A percentile compares a stretch with the other conserved stretches of the same genome.
phyloP scores from a whole-genome alignment of 106 monocot species.

The Apostasia shenzhenica region DNA sequence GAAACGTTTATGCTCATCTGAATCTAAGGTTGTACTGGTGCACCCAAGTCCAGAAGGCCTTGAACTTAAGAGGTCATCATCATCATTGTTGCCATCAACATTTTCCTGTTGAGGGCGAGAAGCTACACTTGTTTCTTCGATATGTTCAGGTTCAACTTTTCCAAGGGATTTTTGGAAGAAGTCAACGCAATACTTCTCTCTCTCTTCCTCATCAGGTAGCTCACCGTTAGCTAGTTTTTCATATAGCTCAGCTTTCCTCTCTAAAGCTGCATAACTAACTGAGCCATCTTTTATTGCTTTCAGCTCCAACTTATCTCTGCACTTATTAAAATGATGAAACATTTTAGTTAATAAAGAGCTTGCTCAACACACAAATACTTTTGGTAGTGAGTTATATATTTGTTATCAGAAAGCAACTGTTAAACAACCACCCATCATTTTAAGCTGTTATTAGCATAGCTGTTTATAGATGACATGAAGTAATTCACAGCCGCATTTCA shows the following conservation, averaged over 20 bases:
- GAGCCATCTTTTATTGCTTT: constrained; percentile 85
- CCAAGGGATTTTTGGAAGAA: constrained; percentile 68
- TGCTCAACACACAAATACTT: too few species aligned
- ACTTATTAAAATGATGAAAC: neutral
- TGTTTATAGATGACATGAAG: too few species aligned
- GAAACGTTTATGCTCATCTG: constrained; percentile 78
- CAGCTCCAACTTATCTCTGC: constrained; percentile 91
- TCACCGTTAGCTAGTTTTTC: constrained; percentile 86
- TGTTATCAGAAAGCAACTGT: too few species aligned
- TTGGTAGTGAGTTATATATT: neutral
- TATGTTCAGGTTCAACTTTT: constrained; percentile 23
- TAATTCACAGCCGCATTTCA: too few species aligned
- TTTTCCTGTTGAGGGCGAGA: constrained; percentile 14
- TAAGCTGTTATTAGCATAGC: too few species aligned
- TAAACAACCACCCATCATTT: too few species aligned
- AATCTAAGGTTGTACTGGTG: constrained; percentile 32
- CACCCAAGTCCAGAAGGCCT: constrained; percentile 49
- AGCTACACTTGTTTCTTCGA: constrained; percentile 3
- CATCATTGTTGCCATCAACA: constrained; percentile 21
- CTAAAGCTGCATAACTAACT: constrained; percentile 78
- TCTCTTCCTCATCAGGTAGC: constrained; percentile 88
- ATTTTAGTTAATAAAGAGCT: neutral
- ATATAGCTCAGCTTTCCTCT: constrained; percentile 86
- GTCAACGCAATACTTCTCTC: constrained; percentile 91
- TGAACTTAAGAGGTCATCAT: constrained; percentile 15